Evolutionary conservation across 2,329 filamentous ascomycete genomes (phyloP).

Genomic region (Fusarium oligoseptatum): DNA sequence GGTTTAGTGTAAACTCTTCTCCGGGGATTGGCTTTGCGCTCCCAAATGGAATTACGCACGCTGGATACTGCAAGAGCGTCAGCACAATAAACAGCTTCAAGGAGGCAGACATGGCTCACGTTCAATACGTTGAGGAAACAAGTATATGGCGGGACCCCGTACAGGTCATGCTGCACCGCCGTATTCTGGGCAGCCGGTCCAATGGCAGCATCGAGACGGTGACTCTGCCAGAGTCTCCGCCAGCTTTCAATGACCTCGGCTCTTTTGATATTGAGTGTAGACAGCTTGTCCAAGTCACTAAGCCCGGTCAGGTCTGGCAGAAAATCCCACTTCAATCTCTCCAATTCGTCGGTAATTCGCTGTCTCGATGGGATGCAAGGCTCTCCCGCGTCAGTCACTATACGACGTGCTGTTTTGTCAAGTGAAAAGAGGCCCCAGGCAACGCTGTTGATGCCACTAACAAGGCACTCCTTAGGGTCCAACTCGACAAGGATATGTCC

Average conservation of each 20-base stretch:
- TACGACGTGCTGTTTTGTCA: neutral
- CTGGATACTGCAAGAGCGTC: constrained; percentile 57
- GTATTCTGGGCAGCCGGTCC: constrained; percentile 63
- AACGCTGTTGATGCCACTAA: constrained; percentile 22
- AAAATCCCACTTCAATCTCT: neutral
- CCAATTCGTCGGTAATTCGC: neutral
- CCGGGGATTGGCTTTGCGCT: constrained; percentile 46
- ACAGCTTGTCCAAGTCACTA: constrained; percentile 52
- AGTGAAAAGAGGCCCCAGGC: constrained; percentile 11
- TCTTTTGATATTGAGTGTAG: constrained; percentile 36
- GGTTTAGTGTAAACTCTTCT: constrained; percentile 15
- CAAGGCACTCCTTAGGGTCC: neutral
- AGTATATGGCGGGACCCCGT: constrained; percentile 61
- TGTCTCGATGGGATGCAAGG: constrained; percentile 15
- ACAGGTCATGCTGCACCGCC: constrained; percentile 65
- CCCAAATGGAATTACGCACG: constrained; percentile 61
- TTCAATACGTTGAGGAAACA: constrained; percentile 65
- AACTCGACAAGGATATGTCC: constrained; percentile 19
- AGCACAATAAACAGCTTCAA: neutral
- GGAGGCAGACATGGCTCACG: constrained; percentile 36
- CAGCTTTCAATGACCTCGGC: constrained; percentile 53
- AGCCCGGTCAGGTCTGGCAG: neutral
- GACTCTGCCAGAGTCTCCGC: constrained; percentile 56
- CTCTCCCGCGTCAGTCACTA: constrained; percentile 8
- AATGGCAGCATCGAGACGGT: constrained; percentile 65